These are phyloP conservation scores for Plasmodium gonderi DNA, from an alignment of 169 alveolate genomes.

Conservation along the genomic window DNA sequence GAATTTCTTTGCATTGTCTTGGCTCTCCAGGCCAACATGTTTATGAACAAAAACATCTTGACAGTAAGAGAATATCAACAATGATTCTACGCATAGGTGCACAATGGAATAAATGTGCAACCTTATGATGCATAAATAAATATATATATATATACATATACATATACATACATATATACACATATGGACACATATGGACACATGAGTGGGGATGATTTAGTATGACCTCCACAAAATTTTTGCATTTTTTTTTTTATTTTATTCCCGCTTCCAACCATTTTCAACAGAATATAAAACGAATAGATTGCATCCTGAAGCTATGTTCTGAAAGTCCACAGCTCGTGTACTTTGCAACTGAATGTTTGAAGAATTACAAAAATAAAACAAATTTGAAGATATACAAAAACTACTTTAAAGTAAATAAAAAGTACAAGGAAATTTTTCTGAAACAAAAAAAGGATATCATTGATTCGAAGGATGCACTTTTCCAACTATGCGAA, in stretches of 20 bases:
- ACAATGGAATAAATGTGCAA: no score
- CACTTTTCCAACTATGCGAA: neutral
- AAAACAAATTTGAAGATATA: constrained; percentile 12
- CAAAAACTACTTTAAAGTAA: constrained; percentile 41
- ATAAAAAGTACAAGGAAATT: constrained; percentile 37
- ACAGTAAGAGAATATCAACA: constrained; percentile 51
- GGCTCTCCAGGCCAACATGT: constrained; percentile 66
- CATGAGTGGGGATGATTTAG: no score
- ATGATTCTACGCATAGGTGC: no score
- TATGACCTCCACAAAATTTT: neutral
- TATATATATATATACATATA: neutral
- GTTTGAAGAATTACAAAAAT: constrained; percentile 22
- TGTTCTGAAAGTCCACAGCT: constrained; percentile 67
- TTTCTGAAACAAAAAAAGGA: constrained; percentile 47
- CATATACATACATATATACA: neutral
- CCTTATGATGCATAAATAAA: neutral
- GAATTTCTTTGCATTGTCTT: constrained; percentile 49
- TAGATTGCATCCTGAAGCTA: constrained; percentile 41
- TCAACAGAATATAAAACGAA: constrained; percentile 60
- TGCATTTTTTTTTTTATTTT: neutral
- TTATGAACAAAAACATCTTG: constrained; percentile 30
- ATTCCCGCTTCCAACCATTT: neutral
- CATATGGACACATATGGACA: neutral
- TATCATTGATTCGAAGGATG: constrained; percentile 16
- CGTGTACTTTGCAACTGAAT: constrained; percentile 52